Conservation (phyloP, 148 eudicot genomes). For the Salicornia ramosissima region DNA sequence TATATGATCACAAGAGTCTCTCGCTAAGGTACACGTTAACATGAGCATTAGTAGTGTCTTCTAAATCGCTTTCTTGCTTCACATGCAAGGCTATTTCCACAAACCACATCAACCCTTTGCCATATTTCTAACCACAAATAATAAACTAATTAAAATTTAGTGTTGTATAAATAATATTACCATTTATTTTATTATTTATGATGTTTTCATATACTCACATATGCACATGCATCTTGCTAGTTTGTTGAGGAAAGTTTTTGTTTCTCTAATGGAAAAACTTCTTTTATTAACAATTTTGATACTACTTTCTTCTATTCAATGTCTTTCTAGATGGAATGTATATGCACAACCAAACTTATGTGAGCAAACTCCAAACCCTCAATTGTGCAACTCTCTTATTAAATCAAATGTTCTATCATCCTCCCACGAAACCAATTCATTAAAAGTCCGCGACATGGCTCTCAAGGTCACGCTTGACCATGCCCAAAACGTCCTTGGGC, state of each 20-base stretch:
- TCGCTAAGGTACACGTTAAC: constrained; percentile 11
- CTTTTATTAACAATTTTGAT: constrained; percentile 1
- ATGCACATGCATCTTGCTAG: background rate
- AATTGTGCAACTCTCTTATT: constrained; percentile 30
- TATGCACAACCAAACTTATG: constrained; percentile 35
- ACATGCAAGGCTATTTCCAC: constrained; percentile 17
- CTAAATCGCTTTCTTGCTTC: constrained; percentile 12
- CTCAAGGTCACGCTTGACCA: constrained; percentile 31
- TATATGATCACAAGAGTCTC: constrained; percentile 1
- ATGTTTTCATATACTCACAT: background rate
- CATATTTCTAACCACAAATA: constrained; percentile 14
- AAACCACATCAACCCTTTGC: constrained; percentile 5
- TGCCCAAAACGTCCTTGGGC: constrained; percentile 32
- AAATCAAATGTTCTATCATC: background rate
- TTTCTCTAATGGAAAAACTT: background rate
- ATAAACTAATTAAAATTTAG: background rate
- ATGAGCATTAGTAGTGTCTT: background rate
- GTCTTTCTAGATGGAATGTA: constrained; percentile 9
- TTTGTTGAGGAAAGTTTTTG: background rate
- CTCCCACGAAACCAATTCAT: constrained; percentile 8
- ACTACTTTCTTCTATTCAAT: constrained; percentile 8
- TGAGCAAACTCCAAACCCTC: constrained; percentile 42
- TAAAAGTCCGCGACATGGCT: constrained; percentile 24
- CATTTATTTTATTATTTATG: background rate
- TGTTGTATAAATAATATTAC: constrained; percentile 17